Evolutionary conservation across 148 eudicot genomes (phyloP).

Genomic region (Amaranthus cruentus): DNA sequence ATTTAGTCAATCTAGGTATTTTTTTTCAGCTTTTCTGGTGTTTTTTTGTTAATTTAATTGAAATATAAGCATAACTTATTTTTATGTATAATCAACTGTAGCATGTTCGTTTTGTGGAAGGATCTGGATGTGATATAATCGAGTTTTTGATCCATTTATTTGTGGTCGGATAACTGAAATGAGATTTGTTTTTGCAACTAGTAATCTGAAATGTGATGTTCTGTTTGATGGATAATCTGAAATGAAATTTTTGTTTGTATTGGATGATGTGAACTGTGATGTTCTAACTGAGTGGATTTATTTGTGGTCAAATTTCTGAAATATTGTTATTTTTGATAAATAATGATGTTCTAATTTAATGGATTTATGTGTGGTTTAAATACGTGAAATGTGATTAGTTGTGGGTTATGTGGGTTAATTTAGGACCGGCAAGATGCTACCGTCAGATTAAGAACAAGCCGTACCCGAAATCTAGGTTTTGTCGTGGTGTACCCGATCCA

Average conservation of each 20-base stretch:
- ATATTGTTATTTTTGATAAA: no score
- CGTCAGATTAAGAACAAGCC: slow-evolving; percentile 51
- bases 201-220: not conserved
- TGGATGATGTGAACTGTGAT: no score
- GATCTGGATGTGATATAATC: no score
- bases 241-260: no score
- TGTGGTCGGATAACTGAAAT: not conserved
- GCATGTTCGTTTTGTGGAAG: no score
- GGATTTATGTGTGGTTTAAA: not conserved
- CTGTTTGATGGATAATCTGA: not conserved
- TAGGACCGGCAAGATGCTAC: slow-evolving; percentile 44
- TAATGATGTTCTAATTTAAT: not conserved
- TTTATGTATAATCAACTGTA: no score
- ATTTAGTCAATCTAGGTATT: no score
- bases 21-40: no score
- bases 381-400: not conserved
- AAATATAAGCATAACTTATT: no score
- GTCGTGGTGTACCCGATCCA: slow-evolving; percentile 45
- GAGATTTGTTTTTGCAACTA: not conserved
- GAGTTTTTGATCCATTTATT: not conserved
- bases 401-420: not conserved
- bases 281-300: not conserved
- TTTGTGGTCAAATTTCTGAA: no score
- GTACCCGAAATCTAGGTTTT: slow-evolving; percentile 42
- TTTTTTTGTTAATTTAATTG: no score